phyloP scores from a whole-genome alignment of 192 early-diverging fungal species.

The Coemansia nantahalensis region DNA sequence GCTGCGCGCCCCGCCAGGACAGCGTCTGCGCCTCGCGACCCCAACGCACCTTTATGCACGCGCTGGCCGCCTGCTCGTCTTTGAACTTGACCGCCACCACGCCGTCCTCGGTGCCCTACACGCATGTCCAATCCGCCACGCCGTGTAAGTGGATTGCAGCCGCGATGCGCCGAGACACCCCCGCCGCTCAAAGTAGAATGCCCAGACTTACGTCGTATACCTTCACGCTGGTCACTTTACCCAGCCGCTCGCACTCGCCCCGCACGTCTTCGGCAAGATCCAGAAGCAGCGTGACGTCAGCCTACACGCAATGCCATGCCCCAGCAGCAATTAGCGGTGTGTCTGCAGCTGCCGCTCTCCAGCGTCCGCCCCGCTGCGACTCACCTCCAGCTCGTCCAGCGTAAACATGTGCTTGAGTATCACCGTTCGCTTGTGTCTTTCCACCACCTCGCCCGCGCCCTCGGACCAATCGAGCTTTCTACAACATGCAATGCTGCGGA shows the following conservation, averaged over 20 bases:
- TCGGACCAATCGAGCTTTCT: conserved; percentile 90
- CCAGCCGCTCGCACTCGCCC: conserved; percentile 88
- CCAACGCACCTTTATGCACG: conserved; percentile 76
- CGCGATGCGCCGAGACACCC: too few species aligned
- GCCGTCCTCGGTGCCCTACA: conserved; percentile 72
- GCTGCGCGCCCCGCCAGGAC: neutral
- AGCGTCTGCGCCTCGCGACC: neutral
- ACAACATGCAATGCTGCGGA: neutral
- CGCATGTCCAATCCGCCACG: neutral
- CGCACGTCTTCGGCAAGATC: conserved; percentile 95
- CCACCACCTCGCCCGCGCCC: conserved; percentile 64
- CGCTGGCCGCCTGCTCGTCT: conserved; percentile 69
- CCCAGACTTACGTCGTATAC: conserved; percentile 79
- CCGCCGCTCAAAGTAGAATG: neutral
- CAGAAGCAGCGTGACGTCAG: conserved; percentile 80
- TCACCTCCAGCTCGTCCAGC: conserved; percentile 79
- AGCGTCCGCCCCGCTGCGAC: conserved; percentile 2
- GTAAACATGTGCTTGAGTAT: conserved; percentile 97
- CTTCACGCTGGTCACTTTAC: conserved; percentile 91
- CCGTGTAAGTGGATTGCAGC: neutral
- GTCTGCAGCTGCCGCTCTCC: neutral
- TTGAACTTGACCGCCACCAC: conserved; percentile 88
- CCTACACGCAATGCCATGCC: conserved; percentile 35
- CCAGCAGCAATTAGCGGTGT: neutral
- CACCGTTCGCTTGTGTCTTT: conserved; percentile 77